Conservation (phyloP, 371 early-diverging fungal species). For the Mucor racemosus region DNA sequence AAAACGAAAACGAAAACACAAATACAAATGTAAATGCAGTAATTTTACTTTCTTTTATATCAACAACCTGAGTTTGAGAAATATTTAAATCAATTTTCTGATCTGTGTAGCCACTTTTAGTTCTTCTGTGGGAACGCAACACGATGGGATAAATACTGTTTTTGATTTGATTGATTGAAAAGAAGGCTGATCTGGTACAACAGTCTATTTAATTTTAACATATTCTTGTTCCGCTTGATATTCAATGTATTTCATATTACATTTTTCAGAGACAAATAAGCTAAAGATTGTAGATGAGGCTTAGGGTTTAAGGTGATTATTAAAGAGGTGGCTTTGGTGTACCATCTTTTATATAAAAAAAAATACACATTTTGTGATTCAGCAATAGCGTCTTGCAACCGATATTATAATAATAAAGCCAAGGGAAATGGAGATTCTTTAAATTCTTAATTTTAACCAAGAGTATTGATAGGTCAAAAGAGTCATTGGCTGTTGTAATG, state of each 20-base stretch:
- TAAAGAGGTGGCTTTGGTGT: background rate
- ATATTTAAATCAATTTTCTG: background rate
- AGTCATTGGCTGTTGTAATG: background rate
- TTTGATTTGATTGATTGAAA: conserved; percentile 3
- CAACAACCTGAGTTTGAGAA: too few relatives aligned
- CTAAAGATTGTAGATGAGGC: background rate
- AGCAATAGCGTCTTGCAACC: background rate
- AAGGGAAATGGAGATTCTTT: background rate
- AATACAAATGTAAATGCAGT: too few relatives aligned
- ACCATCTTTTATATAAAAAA: background rate
- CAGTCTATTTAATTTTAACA: background rate
- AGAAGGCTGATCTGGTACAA: conserved; percentile 3
- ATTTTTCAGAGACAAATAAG: too few relatives aligned
- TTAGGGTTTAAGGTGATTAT: background rate
- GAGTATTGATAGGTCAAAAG: background rate
- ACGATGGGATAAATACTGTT: background rate
- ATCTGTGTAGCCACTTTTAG: background rate
- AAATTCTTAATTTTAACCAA: background rate
- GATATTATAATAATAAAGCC: background rate
- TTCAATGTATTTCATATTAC: too few relatives aligned
- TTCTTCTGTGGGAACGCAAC: conserved; percentile 1
- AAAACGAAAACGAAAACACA: too few relatives aligned
- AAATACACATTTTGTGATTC: background rate
- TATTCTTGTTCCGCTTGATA: background rate
- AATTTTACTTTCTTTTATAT: too few relatives aligned